Evolutionary conservation across 768 basidiomycete species (phyloP).

Genomic region (Pisolithus microcarpus): DNA sequence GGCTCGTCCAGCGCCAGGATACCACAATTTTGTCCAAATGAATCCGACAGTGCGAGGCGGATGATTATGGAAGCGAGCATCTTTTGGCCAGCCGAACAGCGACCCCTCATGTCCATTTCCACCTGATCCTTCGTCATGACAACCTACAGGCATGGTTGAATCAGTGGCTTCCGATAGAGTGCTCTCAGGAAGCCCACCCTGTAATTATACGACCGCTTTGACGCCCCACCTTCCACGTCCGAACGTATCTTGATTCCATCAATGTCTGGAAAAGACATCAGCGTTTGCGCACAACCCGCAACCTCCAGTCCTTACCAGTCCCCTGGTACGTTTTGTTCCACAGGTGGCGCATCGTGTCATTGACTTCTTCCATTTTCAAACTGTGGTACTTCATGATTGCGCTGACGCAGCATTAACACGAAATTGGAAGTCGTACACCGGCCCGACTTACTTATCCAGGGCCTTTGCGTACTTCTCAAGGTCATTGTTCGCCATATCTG

Average conservation of each 20-base stretch:
- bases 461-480: constrained; percentile 98
- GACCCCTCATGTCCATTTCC: constrained; percentile 99
- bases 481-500: constrained; percentile 96
- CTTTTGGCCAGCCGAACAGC: constrained; percentile 98
- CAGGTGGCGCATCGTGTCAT: constrained; percentile 91
- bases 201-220: constrained; percentile 95
- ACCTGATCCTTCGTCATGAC: constrained; percentile 99
- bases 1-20: constrained; percentile 97
- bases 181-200: constrained; percentile 48
- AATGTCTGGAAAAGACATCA: constrained; percentile 59
- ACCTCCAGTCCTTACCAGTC: constrained; percentile 53
- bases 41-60: constrained; percentile 92
- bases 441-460: constrained; percentile 72
- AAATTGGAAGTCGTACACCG: neutral
- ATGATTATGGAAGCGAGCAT: constrained; percentile 98
- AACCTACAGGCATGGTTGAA: constrained; percentile 45
- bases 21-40: constrained; percentile 96
- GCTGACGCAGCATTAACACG: constrained; percentile 36
- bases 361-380: constrained; percentile 99
- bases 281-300: constrained; percentile 4
- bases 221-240: constrained; percentile 84
- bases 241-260: constrained; percentile 95
- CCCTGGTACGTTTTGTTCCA: constrained; percentile 99
- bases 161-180: neutral
- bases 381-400: constrained; percentile 98